Percentiles rank a stretch among this genome's conserved stretches.
These are phyloP conservation scores for Coprinellus micaceus DNA, from an alignment of 768 basidiomycete species.

Conservation along the genomic window DNA sequence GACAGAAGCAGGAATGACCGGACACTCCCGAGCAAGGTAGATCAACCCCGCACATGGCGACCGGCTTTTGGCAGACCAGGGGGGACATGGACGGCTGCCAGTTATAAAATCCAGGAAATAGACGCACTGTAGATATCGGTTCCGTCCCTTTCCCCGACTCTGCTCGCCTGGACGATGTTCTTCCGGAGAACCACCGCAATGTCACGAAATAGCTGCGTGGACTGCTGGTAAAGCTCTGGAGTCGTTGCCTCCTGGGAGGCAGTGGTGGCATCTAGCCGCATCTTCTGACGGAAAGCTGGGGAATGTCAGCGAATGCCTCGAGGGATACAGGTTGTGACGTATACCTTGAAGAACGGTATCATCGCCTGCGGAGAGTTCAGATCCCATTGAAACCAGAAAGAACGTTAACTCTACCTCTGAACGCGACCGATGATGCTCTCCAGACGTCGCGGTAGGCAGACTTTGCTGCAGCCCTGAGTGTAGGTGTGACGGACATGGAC, in stretches of 20 bases:
- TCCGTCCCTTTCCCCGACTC: constrained; percentile 31
- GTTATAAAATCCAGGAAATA: too few species aligned
- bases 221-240: constrained; percentile 46
- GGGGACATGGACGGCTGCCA: too few species aligned
- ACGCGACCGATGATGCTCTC: constrained; percentile 63
- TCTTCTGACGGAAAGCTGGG: constrained; percentile 70
- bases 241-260: constrained; percentile 38
- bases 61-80: too few species aligned
- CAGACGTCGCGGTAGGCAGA: constrained; percentile 72
- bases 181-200: constrained; percentile 68
- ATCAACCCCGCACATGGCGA: too few species aligned
- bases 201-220: constrained; percentile 60
- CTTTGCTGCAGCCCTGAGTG: constrained; percentile 61
- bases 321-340: constrained; percentile 3
- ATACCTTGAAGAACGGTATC: constrained; percentile 51
- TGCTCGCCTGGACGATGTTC: constrained; percentile 83
- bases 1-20: too few species aligned
- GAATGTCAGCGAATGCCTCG: neutral
- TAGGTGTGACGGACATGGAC: constrained; percentile 52
- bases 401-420: constrained; percentile 44
- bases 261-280: constrained; percentile 54
- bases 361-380: constrained; percentile 43
- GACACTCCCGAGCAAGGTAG: too few species aligned
- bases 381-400: constrained; percentile 6
- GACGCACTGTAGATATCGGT: constrained; percentile 58